Evolutionary conservation across 306 rosid species (phyloP), one percentile per base, ranked within the genome.

Genomic region (Styphnolobium japonicum): DNA sequence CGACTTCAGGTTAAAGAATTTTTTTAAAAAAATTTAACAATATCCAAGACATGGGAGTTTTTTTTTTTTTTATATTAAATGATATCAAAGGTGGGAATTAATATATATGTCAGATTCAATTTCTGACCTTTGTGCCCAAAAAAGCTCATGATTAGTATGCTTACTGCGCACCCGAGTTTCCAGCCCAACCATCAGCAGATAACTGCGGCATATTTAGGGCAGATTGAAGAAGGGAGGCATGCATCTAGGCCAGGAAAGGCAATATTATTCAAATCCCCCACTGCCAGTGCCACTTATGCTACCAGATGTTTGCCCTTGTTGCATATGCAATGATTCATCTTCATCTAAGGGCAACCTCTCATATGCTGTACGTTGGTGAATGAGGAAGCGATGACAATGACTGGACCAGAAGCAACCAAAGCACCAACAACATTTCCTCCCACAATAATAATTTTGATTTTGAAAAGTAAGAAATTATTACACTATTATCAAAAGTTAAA

Each of bases 391-490:
- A 90, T 88, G 19, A 90, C 88, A 9, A 86, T 90, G 2, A 90
- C 84, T 0, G 94, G 92, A 0, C 94, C 94, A 0, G 89, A 74
- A 0, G 94, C 94, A 22, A 88, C 84, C 67, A 90, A 66, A 49
- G 92, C 76, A 11, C 94, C 94, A 10, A 86, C 89, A 15, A 90
- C 88, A 69, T 88, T 90, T 1, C 94, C 94, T 31, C 94, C 94
- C 1, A 90, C 80, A 0, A 90, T n/a, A n/a, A n/a, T n/a, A n/a
- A n/a, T n/a, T n/a, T n/a, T n/a, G n/a, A n/a, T n/a, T n/a, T n/a
- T n/a, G n/a, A n/a, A n/a, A n/a, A n/a, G n/a, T n/a, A n/a, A n/a
- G n/a, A n/a, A n/a, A n/a, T n/a, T n/a, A n/a, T n/a, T n/a, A n/a
- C n/a, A n/a, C n/a, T n/a, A n/a, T n/a, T n/a, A n/a, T n/a, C n/a